A percentile compares a stretch with the other conserved stretches of the same genome.
phyloP scores from a whole-genome alignment of 176 grass and related monocot genomes.

The Ensete ventricosum region DNA sequence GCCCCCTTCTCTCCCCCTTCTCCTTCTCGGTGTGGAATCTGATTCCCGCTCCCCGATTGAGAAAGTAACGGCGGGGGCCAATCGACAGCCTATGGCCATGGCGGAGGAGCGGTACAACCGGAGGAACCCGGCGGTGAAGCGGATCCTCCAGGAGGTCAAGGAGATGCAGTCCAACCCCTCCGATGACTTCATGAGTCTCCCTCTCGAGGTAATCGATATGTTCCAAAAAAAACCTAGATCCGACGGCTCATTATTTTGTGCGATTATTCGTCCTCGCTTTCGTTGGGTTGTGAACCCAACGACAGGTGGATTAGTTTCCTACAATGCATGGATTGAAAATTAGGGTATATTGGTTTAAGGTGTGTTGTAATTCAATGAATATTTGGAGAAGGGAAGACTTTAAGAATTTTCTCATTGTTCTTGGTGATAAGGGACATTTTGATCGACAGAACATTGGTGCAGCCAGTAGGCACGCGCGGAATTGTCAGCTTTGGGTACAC shows the following conservation, averaged over 20 bases:
- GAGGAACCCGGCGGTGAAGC: conserved; percentile 98
- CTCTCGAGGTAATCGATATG: conserved; percentile 58
- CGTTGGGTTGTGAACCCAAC: not conserved
- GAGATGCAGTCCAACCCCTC: conserved; percentile 98
- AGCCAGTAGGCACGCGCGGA: too few relatives aligned
- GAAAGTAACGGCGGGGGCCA: not conserved
- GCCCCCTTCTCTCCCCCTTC: not conserved
- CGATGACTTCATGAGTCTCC: conserved; percentile 83
- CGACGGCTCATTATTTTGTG: not conserved
- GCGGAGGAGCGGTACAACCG: conserved; percentile 59
- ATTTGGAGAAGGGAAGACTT: not conserved
- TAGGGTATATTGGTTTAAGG: not conserved
- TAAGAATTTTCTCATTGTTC: not conserved
- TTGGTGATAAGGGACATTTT: not conserved
- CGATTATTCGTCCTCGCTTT: not conserved
- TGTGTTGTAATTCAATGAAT: not conserved
- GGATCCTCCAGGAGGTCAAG: conserved; percentile 99
- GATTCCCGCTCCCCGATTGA: not conserved
- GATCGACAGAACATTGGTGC: too few relatives aligned
- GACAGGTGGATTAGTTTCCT: not conserved
- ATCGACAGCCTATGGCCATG: conserved; percentile 27
- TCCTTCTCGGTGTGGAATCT: not conserved
- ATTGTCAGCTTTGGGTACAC: too few relatives aligned
- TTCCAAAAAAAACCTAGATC: not conserved
- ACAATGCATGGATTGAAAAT: not conserved